Base-by-base conservation (phyloP, 129 eudicot species). In the carrot (Daucus carota) region DNA sequence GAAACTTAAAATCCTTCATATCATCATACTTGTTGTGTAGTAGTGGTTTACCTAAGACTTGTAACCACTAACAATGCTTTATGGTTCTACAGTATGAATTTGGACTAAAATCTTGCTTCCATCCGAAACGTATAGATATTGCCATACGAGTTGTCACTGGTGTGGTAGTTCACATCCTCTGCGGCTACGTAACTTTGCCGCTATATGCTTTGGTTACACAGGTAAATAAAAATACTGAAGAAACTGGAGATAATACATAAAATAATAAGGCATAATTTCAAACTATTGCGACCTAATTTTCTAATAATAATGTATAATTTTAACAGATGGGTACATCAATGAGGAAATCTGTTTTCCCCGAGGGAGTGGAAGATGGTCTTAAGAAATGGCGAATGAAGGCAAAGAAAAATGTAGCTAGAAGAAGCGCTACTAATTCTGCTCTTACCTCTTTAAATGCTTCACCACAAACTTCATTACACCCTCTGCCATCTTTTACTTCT, bases 101-200 rank as follows among this genome's bases (percentile, higher is more conserved):
- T 66, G 92, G 92, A 34, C 74, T 88, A 41, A 76, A 77, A 74
- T 81, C 89, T 5, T 88, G 92, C 81, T 88, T 83, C 81, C 92
- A 88, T 81, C 83, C 41, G 2, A 77, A 77, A 81, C 84, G 81
- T 41, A 60, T 62, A 36, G 88, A 81, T 79, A 82, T 88, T 54
- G 82, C 80, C 67, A 80, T 88, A 45, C 80, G 75, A 71, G 81
- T 88, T 12, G 81, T 59, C 31, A 77, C 78, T 47, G 87, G 90
- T 20, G 68, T 85, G 41, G 22, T 88, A 28, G 88, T 85, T 54
- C 88, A 86, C 32, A 70, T 88, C 76, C 88, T 85, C 28, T 83
- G 92, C 16, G 92, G 89, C 73, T 88, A 88, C 46, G 92, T 88
- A 13, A 88, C 92, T 26, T 79, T 88, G 73, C 92, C 90, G 24